These are phyloP conservation scores for Candida michaelii DNA, from an alignment of 805 yeast species.

Conservation along the genomic window DNA sequence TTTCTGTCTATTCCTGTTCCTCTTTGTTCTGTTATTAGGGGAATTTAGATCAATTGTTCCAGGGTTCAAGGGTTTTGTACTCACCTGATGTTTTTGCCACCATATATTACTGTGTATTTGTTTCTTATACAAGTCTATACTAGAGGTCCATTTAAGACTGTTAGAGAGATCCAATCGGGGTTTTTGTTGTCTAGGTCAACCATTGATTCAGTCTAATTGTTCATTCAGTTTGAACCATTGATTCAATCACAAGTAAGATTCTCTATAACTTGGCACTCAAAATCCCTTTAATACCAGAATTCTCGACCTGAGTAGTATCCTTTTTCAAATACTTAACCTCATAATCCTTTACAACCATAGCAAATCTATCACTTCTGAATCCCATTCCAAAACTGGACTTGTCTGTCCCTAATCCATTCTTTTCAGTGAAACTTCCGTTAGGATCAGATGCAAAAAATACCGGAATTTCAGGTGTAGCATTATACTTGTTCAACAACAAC, in stretches of 20 bases:
- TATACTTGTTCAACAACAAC: conserved; percentile 30
- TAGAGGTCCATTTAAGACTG: no score
- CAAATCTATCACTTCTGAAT: conserved; percentile 40
- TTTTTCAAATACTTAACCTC: conserved; percentile 28
- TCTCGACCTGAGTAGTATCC: conserved; percentile 29
- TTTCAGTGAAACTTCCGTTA: conserved; percentile 32
- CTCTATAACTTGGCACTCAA: conserved; percentile 33
- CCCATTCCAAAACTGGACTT: conserved; percentile 37
- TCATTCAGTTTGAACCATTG: no score
- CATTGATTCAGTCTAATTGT: no score
- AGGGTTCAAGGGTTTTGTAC: no score
- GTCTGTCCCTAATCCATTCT: conserved; percentile 32
- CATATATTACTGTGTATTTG: no score
- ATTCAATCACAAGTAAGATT: no score
- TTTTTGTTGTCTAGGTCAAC: no score
- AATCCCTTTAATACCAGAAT: conserved; percentile 39
- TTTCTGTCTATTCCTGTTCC: neutral
- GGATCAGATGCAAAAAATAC: conserved; percentile 43
- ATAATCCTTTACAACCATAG: conserved; percentile 31
- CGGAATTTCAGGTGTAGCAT: conserved; percentile 19
- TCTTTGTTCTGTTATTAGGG: no score
- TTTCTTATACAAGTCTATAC: no score
- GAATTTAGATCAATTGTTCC: no score
- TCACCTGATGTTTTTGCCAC: no score
- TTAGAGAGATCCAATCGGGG: no score